These are phyloP conservation scores for Melastoma malabathricum DNA, from an alignment of 345 rosid genomes.

Conservation along the genomic window DNA sequence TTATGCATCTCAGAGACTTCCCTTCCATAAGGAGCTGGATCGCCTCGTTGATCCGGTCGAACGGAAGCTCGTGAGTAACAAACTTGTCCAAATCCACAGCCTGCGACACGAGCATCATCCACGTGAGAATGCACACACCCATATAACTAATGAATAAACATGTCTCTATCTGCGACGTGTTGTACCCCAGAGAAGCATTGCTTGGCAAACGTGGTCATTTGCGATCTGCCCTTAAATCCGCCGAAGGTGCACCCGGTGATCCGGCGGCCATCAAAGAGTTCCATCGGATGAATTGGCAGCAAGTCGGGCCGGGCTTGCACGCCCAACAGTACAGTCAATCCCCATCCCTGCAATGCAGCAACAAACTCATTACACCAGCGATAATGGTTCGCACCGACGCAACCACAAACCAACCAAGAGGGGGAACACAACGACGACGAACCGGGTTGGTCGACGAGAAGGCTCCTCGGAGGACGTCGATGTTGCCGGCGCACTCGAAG, in stretches of 20 bases:
- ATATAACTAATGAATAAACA: not conserved
- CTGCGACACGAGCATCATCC: conserved; percentile 9
- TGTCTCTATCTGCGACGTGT: not conserved
- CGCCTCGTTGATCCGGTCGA: conserved; percentile 24
- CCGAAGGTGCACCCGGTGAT: conserved; percentile 18
- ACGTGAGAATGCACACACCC: too few relatives aligned
- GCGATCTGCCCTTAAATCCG: conserved; percentile 18
- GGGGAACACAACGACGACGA: too few relatives aligned
- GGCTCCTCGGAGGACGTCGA: conserved; percentile 47
- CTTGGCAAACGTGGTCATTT: conserved; percentile 16
- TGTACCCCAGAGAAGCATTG: conserved; percentile 18
- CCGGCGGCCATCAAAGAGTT: conserved; percentile 19
- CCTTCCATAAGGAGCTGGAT: conserved; percentile 19
- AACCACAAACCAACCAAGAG: too few relatives aligned
- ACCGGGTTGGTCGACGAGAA: conserved; percentile 44
- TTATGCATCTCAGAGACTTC: conserved; percentile 27
- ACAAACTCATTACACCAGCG: not conserved
- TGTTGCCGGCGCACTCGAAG: conserved; percentile 50
- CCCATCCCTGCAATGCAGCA: conserved; percentile 8
- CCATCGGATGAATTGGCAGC: conserved; percentile 29
- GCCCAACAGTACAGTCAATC: conserved; percentile 11
- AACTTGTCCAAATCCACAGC: conserved; percentile 16
- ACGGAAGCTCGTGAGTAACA: conserved; percentile 20
- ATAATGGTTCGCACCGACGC: too few relatives aligned
- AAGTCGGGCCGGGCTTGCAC: conserved; percentile 9